A percentile compares a stretch with the other conserved stretches of the same genome.
Conservation (phyloP, 352 stramenopile genomes). For the Peronospora farinosa region DNA sequence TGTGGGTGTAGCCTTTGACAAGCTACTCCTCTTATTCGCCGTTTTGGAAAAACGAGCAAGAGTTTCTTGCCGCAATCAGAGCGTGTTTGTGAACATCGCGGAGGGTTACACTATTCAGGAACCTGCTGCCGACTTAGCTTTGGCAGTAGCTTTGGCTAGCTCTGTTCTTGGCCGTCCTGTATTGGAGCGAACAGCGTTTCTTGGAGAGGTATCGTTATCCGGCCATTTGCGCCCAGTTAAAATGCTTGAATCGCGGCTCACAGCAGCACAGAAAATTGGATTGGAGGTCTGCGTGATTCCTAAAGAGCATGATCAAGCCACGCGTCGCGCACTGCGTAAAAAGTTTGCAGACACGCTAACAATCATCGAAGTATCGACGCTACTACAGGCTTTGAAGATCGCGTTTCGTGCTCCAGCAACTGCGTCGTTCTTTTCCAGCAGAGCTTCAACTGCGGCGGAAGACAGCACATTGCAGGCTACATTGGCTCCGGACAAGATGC, state of each 20-base stretch:
- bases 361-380: constrained; percentile 58
- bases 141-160: constrained; percentile 71
- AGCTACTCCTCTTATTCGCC: constrained; percentile 91
- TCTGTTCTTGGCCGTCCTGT: constrained; percentile 56
- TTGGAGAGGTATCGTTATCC: constrained; percentile 77
- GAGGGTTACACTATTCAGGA: constrained; percentile 82
- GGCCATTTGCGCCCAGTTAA: constrained; percentile 74
- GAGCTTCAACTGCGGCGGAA: constrained; percentile 7
- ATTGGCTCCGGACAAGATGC: constrained; percentile 15
- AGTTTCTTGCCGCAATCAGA: constrained; percentile 70
- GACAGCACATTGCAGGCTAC: constrained; percentile 15
- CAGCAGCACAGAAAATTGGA: constrained; percentile 75
- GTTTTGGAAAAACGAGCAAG: constrained; percentile 91
- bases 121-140: constrained; percentile 65
- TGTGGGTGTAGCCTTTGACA: constrained; percentile 80
- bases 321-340: constrained; percentile 29
- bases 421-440: constrained; percentile 15
- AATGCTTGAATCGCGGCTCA: constrained; percentile 74
- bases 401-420: constrained; percentile 31
- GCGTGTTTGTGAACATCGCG: constrained; percentile 83
- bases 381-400: constrained; percentile 60
- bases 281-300: constrained; percentile 70
- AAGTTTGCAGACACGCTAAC: constrained; percentile 54
- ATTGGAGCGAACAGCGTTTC: constrained; percentile 47
- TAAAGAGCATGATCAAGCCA: constrained; percentile 40